phyloP scores from a whole-genome alignment of 148 eudicot species.

The Simmondsia chinensis region DNA sequence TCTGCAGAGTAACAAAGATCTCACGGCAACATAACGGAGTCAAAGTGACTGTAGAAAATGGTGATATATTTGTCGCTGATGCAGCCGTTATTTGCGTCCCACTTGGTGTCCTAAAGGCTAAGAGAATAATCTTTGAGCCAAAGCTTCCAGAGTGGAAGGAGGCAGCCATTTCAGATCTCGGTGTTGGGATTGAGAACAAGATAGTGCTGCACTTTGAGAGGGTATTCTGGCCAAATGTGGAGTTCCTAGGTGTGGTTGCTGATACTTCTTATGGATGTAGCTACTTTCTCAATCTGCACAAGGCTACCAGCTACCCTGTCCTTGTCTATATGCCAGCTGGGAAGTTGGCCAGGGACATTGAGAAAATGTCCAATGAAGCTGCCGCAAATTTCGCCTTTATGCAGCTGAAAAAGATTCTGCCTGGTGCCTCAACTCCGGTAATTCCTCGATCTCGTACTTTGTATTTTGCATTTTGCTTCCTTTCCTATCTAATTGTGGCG shows the following conservation, averaged over 20 bases:
- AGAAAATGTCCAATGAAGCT: slow-evolving; percentile 92
- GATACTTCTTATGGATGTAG: slow-evolving; percentile 90
- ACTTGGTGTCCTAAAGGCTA: slow-evolving; percentile 84
- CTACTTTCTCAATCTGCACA: slow-evolving; percentile 96
- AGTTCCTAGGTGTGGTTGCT: slow-evolving; percentile 96
- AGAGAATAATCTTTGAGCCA: slow-evolving; percentile 70
- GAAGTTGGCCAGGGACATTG: slow-evolving; percentile 83
- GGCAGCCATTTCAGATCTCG: slow-evolving; percentile 75
- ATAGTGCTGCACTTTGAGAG: slow-evolving; percentile 81
- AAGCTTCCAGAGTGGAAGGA: slow-evolving; percentile 94
- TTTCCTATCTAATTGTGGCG: neutral
- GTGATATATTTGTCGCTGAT: slow-evolving; percentile 68
- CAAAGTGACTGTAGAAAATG: slow-evolving; percentile 72
- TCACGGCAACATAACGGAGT: slow-evolving; percentile 68
- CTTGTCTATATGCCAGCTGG: slow-evolving; percentile 99
- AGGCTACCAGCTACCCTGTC: slow-evolving; percentile 87
- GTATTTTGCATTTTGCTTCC: neutral
- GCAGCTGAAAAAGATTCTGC: slow-evolving; percentile 77
- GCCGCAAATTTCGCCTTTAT: slow-evolving; percentile 87
- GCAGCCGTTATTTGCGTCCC: slow-evolving; percentile 81
- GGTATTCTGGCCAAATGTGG: slow-evolving; percentile 99
- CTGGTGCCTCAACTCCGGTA: slow-evolving; percentile 81
- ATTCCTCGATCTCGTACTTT: neutral
- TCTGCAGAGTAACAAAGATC: slow-evolving; percentile 57
- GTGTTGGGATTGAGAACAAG: slow-evolving; percentile 93